Percentiles rank a stretch among this genome's conserved stretches.
Evolutionary conservation across 2,329 filamentous ascomycete genomes (phyloP).

Genomic region (Canariomyces notabilis): DNA sequence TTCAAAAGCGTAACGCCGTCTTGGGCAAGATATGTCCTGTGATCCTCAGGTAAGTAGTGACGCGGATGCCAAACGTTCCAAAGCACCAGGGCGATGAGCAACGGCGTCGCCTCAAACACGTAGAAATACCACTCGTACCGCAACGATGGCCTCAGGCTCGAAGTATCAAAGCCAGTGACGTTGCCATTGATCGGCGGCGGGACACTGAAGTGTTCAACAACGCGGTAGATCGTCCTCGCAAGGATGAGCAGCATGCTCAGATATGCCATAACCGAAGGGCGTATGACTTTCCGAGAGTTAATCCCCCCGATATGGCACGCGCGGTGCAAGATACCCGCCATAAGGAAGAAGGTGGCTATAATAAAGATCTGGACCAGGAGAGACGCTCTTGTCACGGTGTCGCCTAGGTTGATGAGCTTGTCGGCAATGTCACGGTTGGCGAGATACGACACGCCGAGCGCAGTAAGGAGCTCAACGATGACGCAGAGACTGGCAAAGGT

Average conservation of each 20-base stretch:
- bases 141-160: slow-evolving; percentile 41
- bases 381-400: slow-evolving; percentile 45
- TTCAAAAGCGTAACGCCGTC: slow-evolving; percentile 47
- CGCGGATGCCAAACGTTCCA: slow-evolving; percentile 49
- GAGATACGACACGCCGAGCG: slow-evolving; percentile 43
- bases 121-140: slow-evolving; percentile 57
- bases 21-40: slow-evolving; percentile 44
- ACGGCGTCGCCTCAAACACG: slow-evolving; percentile 50
- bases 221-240: slow-evolving; percentile 51
- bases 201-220: slow-evolving; percentile 53
- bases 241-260: slow-evolving; percentile 44
- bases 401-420: slow-evolving; percentile 37
- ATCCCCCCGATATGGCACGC: slow-evolving; percentile 37
- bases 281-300: slow-evolving; percentile 30
- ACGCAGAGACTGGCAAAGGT: slow-evolving; percentile 33
- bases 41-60: slow-evolving; percentile 43
- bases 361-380: slow-evolving; percentile 53
- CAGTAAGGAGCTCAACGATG: slow-evolving; percentile 19
- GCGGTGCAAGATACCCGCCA: slow-evolving; percentile 46
- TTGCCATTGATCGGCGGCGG: slow-evolving; percentile 28
- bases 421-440: slow-evolving; percentile 40
- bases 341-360: slow-evolving; percentile 42
- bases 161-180: slow-evolving; percentile 38
- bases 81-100: slow-evolving; percentile 47
- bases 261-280: slow-evolving; percentile 46